Evolutionary conservation across 257 asterid species (phyloP).

Genomic region (Jacaranda mimosifolia): DNA sequence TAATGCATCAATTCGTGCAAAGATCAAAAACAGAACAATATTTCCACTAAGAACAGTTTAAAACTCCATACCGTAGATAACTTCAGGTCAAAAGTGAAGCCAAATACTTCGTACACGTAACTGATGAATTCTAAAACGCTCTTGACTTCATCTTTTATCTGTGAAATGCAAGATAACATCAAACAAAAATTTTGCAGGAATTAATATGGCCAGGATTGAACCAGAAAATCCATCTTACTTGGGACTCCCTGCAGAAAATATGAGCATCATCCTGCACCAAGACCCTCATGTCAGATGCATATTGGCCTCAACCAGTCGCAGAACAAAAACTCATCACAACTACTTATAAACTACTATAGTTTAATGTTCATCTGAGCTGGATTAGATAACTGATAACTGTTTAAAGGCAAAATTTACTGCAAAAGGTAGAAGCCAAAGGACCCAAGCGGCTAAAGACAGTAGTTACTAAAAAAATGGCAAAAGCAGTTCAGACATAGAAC

Average conservation of each 20-base stretch:
- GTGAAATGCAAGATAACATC: conserved; percentile 41
- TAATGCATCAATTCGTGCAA: not conserved
- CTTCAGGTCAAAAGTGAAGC: conserved; percentile 95
- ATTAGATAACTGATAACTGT: not conserved
- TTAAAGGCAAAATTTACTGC: conserved; percentile 17
- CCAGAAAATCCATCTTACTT: conserved; percentile 57
- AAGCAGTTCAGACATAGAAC: not conserved
- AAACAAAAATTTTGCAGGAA: conserved; percentile 22
- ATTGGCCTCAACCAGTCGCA: conserved; percentile 33
- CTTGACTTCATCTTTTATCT: conserved; percentile 98
- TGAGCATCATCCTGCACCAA: conserved; percentile 97
- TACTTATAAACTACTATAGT: conserved; percentile 13
- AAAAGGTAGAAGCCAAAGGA: conserved; percentile 14
- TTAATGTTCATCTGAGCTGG: conserved; percentile 4
- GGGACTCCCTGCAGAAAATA: conserved; percentile 98
- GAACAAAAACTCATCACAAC: conserved; percentile 23
- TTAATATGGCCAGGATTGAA: conserved; percentile 11
- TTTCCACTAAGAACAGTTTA: conserved; percentile 28
- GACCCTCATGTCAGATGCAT: conserved; percentile 37
- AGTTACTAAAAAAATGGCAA: conserved; percentile 19
- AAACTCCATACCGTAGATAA: conserved; percentile 81
- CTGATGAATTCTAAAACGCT: conserved; percentile 86
- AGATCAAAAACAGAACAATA: conserved; percentile 7
- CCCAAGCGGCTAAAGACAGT: conserved; percentile 5
- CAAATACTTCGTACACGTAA: conserved; percentile 73